Evolutionary conservation across 1,284 basidiomycete genomes (phyloP), one percentile per base, ranked within the genome.

Genomic region (Schizophyllum amplum): DNA sequence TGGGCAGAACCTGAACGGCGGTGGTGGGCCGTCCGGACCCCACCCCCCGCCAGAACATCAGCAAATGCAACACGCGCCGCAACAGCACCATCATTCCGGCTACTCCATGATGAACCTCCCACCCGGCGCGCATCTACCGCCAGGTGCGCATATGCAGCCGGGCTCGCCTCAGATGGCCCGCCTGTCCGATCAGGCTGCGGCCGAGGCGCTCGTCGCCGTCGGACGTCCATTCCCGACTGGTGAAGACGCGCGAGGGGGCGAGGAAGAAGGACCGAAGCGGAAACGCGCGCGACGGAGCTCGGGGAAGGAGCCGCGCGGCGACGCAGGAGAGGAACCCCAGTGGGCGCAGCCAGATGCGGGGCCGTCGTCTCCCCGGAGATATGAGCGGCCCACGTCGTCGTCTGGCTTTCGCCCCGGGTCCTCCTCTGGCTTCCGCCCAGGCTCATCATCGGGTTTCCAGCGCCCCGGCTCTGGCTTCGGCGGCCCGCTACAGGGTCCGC

Each of bases 101-200:
- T 42, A 42, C 33, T 46, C 42, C 25, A 7, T 27, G 13, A 21
- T 26, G 25, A 47, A 23, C 13, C 23, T 33, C 54, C 24, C 27
- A 15, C 46, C 23, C 53, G 33, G 33, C 27, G 20, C 27, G 24
- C 51, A 22, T 27, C 17, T 27, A 25, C 21, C 27, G 53, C 27
- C 21, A 13, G 13, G 27, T 52, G 24, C 56, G 56, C 17, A 48
- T 55, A 13, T 53, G 57, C 24, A 27, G 55, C 13, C 57, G 55
- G 33, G 58, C 59, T 22, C 52, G 55, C 54, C 33, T 42, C 33
- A 42, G 33, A 42, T 42, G 33, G 80, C 78, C 57, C 81, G 85
- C 52, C 84, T 90, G 76, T 80, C 85, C 15, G 89, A 92, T 67
- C 88, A 90, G 67, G 88, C 89, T 49, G 89, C 90, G 4, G 89